phyloP scores from a whole-genome alignment of 2,329 filamentous ascomycete species.

The Xylariaceae sp. region DNA sequence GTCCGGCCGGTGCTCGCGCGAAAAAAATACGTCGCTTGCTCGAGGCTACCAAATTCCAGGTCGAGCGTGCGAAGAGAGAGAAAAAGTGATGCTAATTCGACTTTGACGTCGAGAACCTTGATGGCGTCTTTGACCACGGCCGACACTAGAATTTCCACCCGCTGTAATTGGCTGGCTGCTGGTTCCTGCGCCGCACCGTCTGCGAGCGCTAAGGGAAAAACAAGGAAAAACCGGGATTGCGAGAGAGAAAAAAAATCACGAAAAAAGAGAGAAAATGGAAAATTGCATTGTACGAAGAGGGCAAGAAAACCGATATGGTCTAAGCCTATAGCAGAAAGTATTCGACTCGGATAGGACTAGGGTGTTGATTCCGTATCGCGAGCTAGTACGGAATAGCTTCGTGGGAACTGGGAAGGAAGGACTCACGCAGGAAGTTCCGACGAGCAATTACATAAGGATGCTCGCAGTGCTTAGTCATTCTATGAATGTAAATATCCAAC shows the following conservation, averaged over 20 bases:
- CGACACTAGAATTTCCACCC: background rate
- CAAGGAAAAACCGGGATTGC: background rate
- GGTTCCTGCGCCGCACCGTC: background rate
- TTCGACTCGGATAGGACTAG: too few species aligned
- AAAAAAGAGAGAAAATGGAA: background rate
- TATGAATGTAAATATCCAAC: background rate
- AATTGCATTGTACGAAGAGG: background rate
- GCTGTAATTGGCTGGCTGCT: background rate
- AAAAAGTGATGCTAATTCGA: conserved; percentile 3
- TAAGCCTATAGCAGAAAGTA: too few species aligned
- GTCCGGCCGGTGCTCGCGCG: too few species aligned
- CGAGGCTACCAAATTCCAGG: background rate
- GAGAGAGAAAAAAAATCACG: background rate
- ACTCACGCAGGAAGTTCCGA: background rate
- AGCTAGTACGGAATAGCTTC: too few species aligned
- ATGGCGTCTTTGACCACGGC: conserved; percentile 3
- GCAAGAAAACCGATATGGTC: too few species aligned
- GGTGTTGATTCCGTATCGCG: too few species aligned
- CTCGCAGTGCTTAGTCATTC: background rate
- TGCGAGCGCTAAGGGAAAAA: background rate
- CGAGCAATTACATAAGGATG: background rate
- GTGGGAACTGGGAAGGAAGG: background rate
- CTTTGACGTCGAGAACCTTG: conserved; percentile 13
- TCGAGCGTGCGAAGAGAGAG: background rate
- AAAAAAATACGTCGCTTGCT: background rate